Evolutionary conservation across 768 basidiomycete species (phyloP), one percentile per base, ranked within the genome.

Genomic region (Psilocybe tampanensis): DNA sequence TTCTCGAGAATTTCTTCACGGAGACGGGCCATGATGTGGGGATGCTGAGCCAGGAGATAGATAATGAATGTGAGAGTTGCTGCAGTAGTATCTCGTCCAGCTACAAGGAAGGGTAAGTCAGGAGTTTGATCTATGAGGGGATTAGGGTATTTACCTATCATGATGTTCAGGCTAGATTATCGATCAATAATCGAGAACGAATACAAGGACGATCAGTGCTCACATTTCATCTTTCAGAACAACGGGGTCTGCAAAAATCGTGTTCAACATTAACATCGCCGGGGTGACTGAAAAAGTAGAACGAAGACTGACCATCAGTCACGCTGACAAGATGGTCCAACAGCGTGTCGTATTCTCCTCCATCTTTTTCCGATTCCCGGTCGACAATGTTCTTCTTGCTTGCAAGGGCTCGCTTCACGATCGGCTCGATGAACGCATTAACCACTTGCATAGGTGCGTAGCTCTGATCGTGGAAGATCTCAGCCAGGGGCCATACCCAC

Each of bases 261-360:
- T 13, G 2, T 52, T 19, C n/a, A 19, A 9, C 9, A 29, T 29
- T 7, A 2, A 13, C 2, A n/a, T 42, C 13, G 42, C 15, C 9
- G 50, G n/a, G 51, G 19, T 17, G 32, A 18, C 24, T 12, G 22
- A 18, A 1, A n/a, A 15, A 8, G 21, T 12, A 23, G 12, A 4
- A 36, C 33, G 22, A 17, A 54, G 5, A 59, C 77, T 68, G 17
- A 68, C 79, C 78, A 17, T 73, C 72, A 3, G 85, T 84, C 43
- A 78, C 64, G 22, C 74, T 72, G 29, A 86, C 80, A 44, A 88
- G 67, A 68, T 86, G 80, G 60, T 85, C 85, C 26, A 87, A 70
- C 39, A 86, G 69, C 0, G 83, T 84, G 42, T 73, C 77, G 5
- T 76, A 76, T 13, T 84, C 80, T 1, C 62, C 69, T 12, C 65